Base-by-base conservation (phyloP, 129 eudicot genomes). In the Lactuca saligna region DNA sequence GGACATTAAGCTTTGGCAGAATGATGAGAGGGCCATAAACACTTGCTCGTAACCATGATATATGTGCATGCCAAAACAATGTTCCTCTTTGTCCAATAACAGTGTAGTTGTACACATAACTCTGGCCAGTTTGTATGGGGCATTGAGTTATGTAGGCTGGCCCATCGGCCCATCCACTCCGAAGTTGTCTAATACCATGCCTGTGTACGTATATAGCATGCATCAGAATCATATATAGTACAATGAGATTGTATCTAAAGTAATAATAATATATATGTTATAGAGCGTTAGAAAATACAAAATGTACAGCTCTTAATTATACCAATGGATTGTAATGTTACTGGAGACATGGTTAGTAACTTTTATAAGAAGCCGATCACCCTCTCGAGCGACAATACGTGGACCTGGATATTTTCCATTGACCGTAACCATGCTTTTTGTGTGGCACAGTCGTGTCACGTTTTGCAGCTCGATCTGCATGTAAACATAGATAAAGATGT, bases 141-240 rank as follows among this genome's bases (percentile, higher is more conserved):
- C 91, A 86, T 39, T 86, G 87, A 8, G 91, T 85, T 38, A 85
- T 14, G 54, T 85, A 85, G 2, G 83, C 78, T 10, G 92, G 92
- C 41, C 79, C 79, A 57, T 75, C 79, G 0, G 79, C 79, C 79
- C 79, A 75, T 75, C 79, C 79, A 34, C 68, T 79, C 59, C 66
- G 71, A 9, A 84, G 61, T 41, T 77, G 90, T 38, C 87, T 20
- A 17, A 82, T 61, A 5, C 90, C 95, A 68, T 82, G 90, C 95
- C 87, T 82, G 48, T 58, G 6, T n/a, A n/a, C n/a, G n/a, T 5
- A 39, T 25, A 25, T 25, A 25, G 2, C 29, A 25, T 25, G 1
- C 0, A 42, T 53, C 8, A 15, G 9, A 34, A 73, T 37, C 25
- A 59, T 12, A 17, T 12, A 14, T 20, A 20, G 20, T 20, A 3